Percentiles rank a stretch among this genome's conserved stretches.
Evolutionary conservation across 164 flowering plant genomes (phyloP).

Genomic region (Aristolochia contorta): DNA sequence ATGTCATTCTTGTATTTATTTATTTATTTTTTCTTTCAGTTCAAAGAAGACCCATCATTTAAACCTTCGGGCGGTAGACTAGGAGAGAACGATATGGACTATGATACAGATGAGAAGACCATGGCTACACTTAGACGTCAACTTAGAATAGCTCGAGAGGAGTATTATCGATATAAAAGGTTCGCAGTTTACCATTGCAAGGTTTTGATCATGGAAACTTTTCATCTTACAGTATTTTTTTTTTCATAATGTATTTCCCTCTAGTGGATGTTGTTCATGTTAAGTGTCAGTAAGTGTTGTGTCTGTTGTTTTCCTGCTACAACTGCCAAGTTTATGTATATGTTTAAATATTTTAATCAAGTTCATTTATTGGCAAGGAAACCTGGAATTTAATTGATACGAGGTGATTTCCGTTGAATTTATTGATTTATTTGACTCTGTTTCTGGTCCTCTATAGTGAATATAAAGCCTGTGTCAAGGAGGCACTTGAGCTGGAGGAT

Average conservation of each 20-base stretch:
- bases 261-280: not conserved
- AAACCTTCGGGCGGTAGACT: constrained; percentile 96
- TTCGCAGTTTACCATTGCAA: constrained; percentile 8
- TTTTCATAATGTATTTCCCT: constrained; percentile 19
- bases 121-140: constrained; percentile 97
- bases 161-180: constrained; percentile 95
- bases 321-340: too few relatives aligned
- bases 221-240: not conserved
- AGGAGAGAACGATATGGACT: constrained; percentile 99
- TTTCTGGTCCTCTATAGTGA: constrained; percentile 49
- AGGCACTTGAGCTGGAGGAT: constrained; percentile 95
- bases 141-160: constrained; percentile 78
- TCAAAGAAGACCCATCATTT: constrained; percentile 83
- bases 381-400: constrained; percentile 32
- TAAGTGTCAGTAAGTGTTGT: not conserved
- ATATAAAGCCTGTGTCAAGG: constrained; percentile 77
- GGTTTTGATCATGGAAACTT: not conserved
- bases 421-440: not conserved
- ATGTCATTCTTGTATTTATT: constrained; percentile 7
- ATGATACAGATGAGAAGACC: constrained; percentile 95
- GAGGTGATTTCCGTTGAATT: not conserved
- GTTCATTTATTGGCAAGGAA: constrained; percentile 1
- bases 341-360: too few relatives aligned
- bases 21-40: constrained; percentile 26
- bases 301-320: not conserved